Evolutionary conservation across 1,139 yeast genomes (phyloP).

Genomic region (Trichomonascaceae sp.): DNA sequence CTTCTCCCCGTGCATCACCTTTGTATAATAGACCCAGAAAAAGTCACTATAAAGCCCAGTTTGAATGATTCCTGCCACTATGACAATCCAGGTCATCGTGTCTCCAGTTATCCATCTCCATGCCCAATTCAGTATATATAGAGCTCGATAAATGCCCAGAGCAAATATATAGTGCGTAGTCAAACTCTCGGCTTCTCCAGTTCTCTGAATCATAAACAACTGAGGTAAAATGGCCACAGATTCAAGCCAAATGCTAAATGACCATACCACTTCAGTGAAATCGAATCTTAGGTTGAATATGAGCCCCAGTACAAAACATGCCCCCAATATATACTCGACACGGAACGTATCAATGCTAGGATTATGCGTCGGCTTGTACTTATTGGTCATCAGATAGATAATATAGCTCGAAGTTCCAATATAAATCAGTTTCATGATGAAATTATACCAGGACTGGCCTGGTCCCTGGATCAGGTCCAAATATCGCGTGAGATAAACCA

Average conservation of each 20-base stretch:
- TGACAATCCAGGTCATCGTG: slow-evolving; percentile 60
- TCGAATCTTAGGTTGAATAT: slow-evolving; percentile 63
- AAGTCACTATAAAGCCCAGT: slow-evolving; percentile 88
- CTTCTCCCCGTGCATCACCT: slow-evolving; percentile 75
- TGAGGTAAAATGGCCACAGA: slow-evolving; percentile 90
- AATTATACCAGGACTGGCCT: slow-evolving; percentile 59
- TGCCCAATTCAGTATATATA: slow-evolving; percentile 92
- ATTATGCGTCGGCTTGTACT: slow-evolving; percentile 50
- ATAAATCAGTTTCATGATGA: slow-evolving; percentile 74
- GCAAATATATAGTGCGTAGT: slow-evolving; percentile 93
- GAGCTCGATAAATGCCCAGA: slow-evolving; percentile 78
- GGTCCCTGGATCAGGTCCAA: slow-evolving; percentile 54
- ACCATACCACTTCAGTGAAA: slow-evolving; percentile 44
- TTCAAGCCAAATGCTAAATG: slow-evolving; percentile 50
- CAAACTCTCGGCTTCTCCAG: slow-evolving; percentile 82
- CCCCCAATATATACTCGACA: slow-evolving; percentile 61
- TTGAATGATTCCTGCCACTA: slow-evolving; percentile 77
- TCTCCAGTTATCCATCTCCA: slow-evolving; percentile 72
- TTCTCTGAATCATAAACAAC: slow-evolving; percentile 78
- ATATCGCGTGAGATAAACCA: slow-evolving; percentile 78
- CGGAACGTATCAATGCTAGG: slow-evolving; percentile 73
- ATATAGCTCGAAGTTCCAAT: slow-evolving; percentile 71
- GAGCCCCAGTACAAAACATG: slow-evolving; percentile 54
- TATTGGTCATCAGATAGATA: slow-evolving; percentile 60
- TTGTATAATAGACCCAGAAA: slow-evolving; percentile 82